Evolutionary conservation across 23 red algal genomes (phyloP).

Genomic region (Rhodosorus marinus): DNA sequence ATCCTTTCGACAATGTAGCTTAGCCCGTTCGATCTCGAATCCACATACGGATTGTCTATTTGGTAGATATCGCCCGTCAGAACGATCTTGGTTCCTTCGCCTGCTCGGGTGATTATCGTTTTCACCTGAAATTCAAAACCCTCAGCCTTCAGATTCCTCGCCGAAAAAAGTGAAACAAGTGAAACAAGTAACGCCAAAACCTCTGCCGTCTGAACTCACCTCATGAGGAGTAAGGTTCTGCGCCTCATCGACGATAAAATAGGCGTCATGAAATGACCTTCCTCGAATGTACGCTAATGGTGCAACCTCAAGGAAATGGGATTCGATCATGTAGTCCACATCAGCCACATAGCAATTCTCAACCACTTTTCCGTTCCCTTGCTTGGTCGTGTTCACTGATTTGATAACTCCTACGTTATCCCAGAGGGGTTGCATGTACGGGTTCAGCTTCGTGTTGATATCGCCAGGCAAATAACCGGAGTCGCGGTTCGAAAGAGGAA

Average conservation of each 20-base stretch:
- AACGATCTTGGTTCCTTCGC: constrained; percentile 35
- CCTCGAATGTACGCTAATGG: constrained; percentile 23
- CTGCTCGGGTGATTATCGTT: constrained; percentile 25
- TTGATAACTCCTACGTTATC: constrained; percentile 31
- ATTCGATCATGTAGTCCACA: constrained; percentile 11
- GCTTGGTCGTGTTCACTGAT: not conserved
- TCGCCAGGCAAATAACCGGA: constrained; percentile 23
- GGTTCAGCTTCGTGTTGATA: constrained; percentile 14
- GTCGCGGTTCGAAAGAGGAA: constrained; percentile 21
- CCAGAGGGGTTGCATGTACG: constrained; percentile 32
- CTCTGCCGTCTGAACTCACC: too few relatives aligned
- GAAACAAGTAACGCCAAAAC: too few relatives aligned
- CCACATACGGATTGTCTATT: constrained; percentile 36
- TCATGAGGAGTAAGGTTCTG: constrained; percentile 37
- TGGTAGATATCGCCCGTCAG: constrained; percentile 26
- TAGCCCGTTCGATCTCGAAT: constrained; percentile 15
- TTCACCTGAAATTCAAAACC: too few relatives aligned
- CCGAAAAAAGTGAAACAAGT: too few relatives aligned
- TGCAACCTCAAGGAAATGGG: constrained; percentile 10
- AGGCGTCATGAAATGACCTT: constrained; percentile 9
- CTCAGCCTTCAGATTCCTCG: too few relatives aligned
- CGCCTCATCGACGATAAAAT: constrained; percentile 28
- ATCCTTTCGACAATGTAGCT: constrained; percentile 27
- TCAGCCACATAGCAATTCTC: not conserved
- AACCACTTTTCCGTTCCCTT: constrained; percentile 13